Conservation (phyloP, 179 eudicot genomes). For the Heliamphora pulchella region DNA sequence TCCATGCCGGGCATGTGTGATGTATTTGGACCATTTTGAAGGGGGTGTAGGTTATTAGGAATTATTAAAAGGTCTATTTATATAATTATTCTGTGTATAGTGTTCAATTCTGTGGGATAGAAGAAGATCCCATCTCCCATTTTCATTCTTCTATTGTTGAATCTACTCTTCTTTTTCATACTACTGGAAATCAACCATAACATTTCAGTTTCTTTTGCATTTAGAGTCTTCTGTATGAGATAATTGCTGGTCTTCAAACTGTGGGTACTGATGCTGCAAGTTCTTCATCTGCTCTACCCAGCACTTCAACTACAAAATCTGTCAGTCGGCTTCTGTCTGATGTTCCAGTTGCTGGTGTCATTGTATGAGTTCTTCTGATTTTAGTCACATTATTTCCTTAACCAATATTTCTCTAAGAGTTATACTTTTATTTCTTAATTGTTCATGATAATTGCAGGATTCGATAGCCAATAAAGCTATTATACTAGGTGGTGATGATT, state of each 20-base stretch:
- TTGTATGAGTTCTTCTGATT: conserved; percentile 15
- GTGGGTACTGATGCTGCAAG: conserved; percentile 50
- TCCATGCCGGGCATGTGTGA: conserved; percentile 2
- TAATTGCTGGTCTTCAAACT: conserved; percentile 53
- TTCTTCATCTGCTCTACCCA: conserved; percentile 50
- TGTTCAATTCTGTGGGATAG: neutral
- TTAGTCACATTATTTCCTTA: conserved; percentile 3
- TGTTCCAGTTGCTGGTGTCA: conserved; percentile 39
- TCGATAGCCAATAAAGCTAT: conserved; percentile 12
- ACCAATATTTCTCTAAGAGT: neutral
- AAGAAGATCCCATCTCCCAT: neutral
- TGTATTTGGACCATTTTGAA: neutral
- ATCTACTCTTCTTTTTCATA: neutral
- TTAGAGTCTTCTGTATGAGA: conserved; percentile 56
- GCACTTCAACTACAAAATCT: conserved; percentile 36
- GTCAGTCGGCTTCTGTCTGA: conserved; percentile 49
- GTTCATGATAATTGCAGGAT: conserved; percentile 29
- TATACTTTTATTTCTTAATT: neutral
- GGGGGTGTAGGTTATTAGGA: neutral
- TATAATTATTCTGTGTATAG: neutral
- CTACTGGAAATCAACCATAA: neutral
- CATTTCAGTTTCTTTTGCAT: conserved; percentile 4
- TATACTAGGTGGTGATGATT: neutral
- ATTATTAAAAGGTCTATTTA: neutral
- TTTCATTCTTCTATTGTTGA: neutral